Percentiles rank a stretch among this genome's conserved stretches.
phyloP scores from a whole-genome alignment of 495 filamentous ascomycete genomes.

The Stereocaulon alpinum region DNA sequence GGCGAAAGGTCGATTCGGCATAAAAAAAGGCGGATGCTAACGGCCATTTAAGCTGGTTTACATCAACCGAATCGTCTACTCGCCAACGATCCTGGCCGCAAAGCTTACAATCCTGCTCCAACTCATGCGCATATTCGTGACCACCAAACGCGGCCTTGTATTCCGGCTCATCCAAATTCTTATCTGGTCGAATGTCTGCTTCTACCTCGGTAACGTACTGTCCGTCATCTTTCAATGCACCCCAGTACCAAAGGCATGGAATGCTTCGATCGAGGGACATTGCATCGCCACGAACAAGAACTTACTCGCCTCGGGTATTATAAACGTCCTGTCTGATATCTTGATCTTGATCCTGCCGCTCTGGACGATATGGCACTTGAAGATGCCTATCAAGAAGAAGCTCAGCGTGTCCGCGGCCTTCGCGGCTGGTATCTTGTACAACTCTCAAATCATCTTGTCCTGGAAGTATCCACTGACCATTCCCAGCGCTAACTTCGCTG shows the following conservation, averaged over 20 bases:
- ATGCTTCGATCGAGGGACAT: slow-evolving; percentile 30
- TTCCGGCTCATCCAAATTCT: slow-evolving; percentile 5
- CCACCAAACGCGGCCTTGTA: slow-evolving; percentile 5
- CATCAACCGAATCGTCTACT: slow-evolving; percentile 4
- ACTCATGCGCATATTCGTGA: slow-evolving; percentile 12
- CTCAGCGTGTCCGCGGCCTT: slow-evolving; percentile 20
- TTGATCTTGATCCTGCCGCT: slow-evolving; percentile 40
- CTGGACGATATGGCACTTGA: slow-evolving; percentile 37
- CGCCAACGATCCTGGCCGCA: slow-evolving; percentile 3
- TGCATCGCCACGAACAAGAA: slow-evolving; percentile 41
- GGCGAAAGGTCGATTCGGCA: neutral
- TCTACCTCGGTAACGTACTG: slow-evolving; percentile 9
- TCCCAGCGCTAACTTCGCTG: slow-evolving; percentile 5
- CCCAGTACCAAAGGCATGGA: slow-evolving; percentile 26
- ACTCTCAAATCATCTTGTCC: neutral
- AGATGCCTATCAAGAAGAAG: slow-evolving; percentile 38
- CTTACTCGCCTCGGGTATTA: slow-evolving; percentile 35
- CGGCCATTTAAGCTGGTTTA: neutral
- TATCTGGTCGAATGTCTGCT: neutral
- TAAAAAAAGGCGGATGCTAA: neutral
- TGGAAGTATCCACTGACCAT: neutral
- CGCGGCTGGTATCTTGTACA: slow-evolving; percentile 12
- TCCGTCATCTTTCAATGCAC: slow-evolving; percentile 13
- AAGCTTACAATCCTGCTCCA: slow-evolving; percentile 14
- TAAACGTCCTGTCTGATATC: slow-evolving; percentile 44